Conservation (phyloP, 768 basidiomycete genomes). For the Boletus rufocinnamomeus region DNA sequence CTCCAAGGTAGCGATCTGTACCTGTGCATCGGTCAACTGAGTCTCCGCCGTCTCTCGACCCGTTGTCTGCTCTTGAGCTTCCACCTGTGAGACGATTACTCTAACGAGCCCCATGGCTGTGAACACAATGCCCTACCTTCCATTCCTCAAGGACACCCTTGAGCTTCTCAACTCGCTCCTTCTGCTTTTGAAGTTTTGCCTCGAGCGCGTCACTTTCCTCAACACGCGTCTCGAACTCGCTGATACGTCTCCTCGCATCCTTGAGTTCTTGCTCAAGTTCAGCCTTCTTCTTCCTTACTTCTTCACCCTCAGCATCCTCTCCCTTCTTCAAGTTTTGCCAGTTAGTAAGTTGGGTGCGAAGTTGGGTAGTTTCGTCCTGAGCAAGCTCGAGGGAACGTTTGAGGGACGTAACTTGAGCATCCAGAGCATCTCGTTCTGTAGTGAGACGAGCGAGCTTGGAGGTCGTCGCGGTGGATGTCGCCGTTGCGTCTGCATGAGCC, state of each 20-base stretch:
- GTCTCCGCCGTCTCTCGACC: constrained; percentile 39
- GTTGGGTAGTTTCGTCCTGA: constrained; percentile 52
- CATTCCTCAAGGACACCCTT: constrained; percentile 45
- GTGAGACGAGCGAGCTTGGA: constrained; percentile 58
- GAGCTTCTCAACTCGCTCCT: constrained; percentile 42
- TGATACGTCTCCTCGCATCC: constrained; percentile 42
- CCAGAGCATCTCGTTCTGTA: constrained; percentile 59
- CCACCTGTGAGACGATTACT: constrained; percentile 35
- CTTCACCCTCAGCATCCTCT: constrained; percentile 59
- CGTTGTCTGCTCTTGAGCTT: constrained; percentile 39
- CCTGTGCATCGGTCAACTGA: constrained; percentile 37
- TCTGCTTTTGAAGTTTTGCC: constrained; percentile 45
- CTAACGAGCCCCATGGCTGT: not conserved
- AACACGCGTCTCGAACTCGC: constrained; percentile 31
- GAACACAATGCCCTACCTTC: constrained; percentile 41
- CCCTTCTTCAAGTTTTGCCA: constrained; percentile 70
- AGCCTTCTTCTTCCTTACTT: constrained; percentile 51
- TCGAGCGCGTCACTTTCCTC: constrained; percentile 33
- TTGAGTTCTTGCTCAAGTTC: constrained; percentile 58
- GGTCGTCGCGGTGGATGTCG: constrained; percentile 45
- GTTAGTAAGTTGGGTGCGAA: constrained; percentile 65
- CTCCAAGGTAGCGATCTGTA: constrained; percentile 29
- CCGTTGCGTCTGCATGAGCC: constrained; percentile 50
- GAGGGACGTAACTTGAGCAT: constrained; percentile 53
- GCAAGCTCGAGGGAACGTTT: constrained; percentile 59